phyloP scores from a whole-genome alignment of 228 moss, liverwort and hornwort species.

The Sphagnum fallax region DNA sequence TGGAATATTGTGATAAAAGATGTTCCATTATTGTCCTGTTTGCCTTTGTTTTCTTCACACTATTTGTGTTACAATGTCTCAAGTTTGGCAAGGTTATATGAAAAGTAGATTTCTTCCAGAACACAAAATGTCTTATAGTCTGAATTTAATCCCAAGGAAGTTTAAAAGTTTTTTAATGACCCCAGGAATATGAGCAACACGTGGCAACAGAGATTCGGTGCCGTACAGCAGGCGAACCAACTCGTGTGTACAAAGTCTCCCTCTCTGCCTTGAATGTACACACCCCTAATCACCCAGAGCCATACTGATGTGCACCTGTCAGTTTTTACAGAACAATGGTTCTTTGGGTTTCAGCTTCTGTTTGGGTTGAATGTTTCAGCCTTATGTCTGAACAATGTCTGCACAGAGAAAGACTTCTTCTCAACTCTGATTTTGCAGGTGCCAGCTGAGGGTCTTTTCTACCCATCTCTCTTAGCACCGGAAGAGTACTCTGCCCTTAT shows the following conservation, averaged over 20 bases:
- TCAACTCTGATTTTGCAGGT: conserved; percentile 35
- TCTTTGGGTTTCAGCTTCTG: too few relatives aligned
- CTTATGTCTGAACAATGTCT: too few relatives aligned
- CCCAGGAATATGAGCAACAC: conserved; percentile 86
- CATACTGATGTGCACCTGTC: neutral
- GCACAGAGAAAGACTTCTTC: neutral
- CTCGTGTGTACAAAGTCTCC: conserved; percentile 58
- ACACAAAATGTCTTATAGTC: conserved; percentile 3
- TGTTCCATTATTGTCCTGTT: too few relatives aligned
- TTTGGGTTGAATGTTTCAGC: too few relatives aligned
- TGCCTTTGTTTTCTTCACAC: too few relatives aligned
- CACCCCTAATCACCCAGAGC: neutral
- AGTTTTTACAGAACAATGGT: too few relatives aligned
- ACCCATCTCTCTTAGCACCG: conserved; percentile 77
- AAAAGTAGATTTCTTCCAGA: neutral
- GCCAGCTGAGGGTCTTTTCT: conserved; percentile 92
- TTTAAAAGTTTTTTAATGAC: neutral
- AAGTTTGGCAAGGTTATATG: neutral
- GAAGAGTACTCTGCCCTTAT: conserved; percentile 66
- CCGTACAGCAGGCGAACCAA: conserved; percentile 69
- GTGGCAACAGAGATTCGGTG: conserved; percentile 55
- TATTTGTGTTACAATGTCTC: too few relatives aligned
- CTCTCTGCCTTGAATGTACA: conserved; percentile 68
- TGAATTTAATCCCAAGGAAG: too few relatives aligned
- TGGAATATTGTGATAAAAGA: too few relatives aligned